Conservation (phyloP, 192 early-diverging fungal species). For the Coemansia sp. region DNA sequence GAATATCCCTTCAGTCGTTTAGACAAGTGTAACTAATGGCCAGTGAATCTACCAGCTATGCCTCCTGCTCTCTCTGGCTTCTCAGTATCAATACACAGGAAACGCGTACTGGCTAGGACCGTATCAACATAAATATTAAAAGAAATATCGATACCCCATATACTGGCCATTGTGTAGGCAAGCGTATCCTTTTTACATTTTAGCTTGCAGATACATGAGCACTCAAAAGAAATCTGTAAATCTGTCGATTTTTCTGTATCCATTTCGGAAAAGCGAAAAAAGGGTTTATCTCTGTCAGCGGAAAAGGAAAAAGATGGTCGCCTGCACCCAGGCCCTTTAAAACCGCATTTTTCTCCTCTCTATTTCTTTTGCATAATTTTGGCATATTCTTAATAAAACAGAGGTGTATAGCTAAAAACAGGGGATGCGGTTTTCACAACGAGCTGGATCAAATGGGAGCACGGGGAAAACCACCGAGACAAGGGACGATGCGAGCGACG, state of each 20-base stretch:
- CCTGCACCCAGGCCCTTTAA: not conserved
- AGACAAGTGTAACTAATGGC: no score
- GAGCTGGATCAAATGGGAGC: not conserved
- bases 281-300: not conserved
- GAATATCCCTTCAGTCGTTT: no score
- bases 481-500: not conserved
- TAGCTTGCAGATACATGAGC: not conserved
- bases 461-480: not conserved
- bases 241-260: not conserved
- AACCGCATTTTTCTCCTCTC: not conserved
- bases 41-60: no score
- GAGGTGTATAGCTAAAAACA: not conserved
- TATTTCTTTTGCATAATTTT: not conserved
- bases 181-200: not conserved
- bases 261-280: not conserved
- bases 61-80: no score
- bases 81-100: no score
- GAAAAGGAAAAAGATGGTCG: not conserved
- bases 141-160: no score
- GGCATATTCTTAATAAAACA: not conserved
- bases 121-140: no score
- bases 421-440: constrained; percentile 8
- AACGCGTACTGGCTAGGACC: no score
- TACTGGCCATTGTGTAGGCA: no score
- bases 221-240: not conserved